Evolutionary conservation across 2,329 filamentous ascomycete species (phyloP).

Genomic region (Alternaria burnsii): DNA sequence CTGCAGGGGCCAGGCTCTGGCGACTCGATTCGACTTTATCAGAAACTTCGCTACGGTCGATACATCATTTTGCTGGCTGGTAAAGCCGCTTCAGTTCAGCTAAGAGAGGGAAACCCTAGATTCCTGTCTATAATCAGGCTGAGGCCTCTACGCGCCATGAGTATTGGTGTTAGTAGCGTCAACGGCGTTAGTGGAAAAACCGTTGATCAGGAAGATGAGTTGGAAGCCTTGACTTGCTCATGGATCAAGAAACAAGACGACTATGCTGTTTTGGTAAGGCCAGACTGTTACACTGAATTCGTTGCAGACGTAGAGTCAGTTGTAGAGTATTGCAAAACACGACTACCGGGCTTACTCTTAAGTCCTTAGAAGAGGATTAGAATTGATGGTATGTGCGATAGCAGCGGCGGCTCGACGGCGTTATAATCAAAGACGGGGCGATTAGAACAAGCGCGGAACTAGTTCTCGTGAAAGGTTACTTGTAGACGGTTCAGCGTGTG

Average conservation of each 20-base stretch:
- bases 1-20: background rate
- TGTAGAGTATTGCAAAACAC: background rate
- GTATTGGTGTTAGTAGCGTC: conserved; percentile 4
- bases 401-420: too few species aligned
- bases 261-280: conserved; percentile 19
- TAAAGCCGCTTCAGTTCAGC: background rate
- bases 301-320: background rate
- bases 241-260: conserved; percentile 6
- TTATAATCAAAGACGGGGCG: too few species aligned
- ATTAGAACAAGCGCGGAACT: too few species aligned
- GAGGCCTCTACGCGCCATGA: conserved; percentile 3
- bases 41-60: conserved; percentile 19
- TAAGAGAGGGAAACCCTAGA: background rate
- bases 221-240: conserved; percentile 12
- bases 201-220: background rate
- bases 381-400: too few species aligned
- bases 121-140: conserved; percentile 9
- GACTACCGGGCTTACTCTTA: background rate
- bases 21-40: conserved; percentile 8
- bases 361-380: too few species aligned
- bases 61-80: conserved; percentile 13
- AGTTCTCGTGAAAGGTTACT: too few species aligned
- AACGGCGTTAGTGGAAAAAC: background rate
- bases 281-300: conserved; percentile 21
- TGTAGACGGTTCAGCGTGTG: too few species aligned